A percentile compares a stretch with the other conserved stretches of the same genome.
Evolutionary conservation across 1,284 basidiomycete genomes (phyloP).

Genomic region (Heterobasidion annosum): DNA sequence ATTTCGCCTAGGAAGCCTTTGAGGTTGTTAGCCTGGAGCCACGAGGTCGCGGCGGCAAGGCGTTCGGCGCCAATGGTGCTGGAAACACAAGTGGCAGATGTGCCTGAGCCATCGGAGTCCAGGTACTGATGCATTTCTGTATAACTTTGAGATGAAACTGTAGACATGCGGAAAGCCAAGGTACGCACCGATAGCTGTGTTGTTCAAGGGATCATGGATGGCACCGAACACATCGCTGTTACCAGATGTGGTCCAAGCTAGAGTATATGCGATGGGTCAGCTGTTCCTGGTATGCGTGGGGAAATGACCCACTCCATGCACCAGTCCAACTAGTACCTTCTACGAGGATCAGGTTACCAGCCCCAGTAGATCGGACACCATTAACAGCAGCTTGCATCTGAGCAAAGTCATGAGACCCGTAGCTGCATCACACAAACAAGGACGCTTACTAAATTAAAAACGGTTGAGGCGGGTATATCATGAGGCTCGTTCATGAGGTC

Average conservation of each 20-base stretch:
- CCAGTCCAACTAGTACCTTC: constrained; percentile 35
- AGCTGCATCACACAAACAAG: neutral
- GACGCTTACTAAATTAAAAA: constrained; percentile 32
- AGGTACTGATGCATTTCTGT: constrained; percentile 66
- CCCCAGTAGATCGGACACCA: constrained; percentile 50
- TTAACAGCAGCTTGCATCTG: constrained; percentile 57
- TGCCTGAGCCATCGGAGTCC: constrained; percentile 57
- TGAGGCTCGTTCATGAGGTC: constrained; percentile 57
- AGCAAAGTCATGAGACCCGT: neutral
- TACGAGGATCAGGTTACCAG: constrained; percentile 36
- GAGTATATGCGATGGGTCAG: neutral
- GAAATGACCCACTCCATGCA: constrained; percentile 19
- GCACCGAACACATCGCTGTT: constrained; percentile 42
- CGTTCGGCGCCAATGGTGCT: constrained; percentile 51
- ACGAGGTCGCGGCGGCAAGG: constrained; percentile 42
- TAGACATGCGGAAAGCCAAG: neutral
- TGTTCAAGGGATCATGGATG: constrained; percentile 53
- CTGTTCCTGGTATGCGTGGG: neutral
- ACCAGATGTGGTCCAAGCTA: constrained; percentile 46
- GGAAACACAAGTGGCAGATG: constrained; percentile 43
- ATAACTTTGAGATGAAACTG: neutral
- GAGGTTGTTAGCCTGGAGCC: constrained; percentile 49
- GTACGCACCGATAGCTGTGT: constrained; percentile 42
- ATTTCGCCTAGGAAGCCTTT: constrained; percentile 61
- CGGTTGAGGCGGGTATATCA: constrained; percentile 37